These are phyloP conservation scores for Yarrowia sp. DNA, from an alignment of 805 yeast species.

Conservation along the genomic window DNA sequence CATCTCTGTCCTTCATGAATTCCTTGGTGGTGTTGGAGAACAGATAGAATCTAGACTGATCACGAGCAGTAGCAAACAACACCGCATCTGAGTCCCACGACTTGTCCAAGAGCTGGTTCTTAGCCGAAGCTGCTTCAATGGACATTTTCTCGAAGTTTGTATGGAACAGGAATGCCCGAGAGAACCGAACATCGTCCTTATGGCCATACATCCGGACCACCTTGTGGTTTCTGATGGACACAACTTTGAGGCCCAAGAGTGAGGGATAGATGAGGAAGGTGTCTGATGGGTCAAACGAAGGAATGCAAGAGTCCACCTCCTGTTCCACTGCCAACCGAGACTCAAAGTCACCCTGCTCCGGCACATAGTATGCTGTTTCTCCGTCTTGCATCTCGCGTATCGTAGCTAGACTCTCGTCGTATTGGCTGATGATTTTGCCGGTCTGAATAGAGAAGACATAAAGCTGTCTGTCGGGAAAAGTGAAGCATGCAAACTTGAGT, in stretches of 20 bases:
- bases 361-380: slow-evolving; percentile 28
- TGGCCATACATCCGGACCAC: slow-evolving; percentile 35
- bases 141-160: slow-evolving; percentile 33
- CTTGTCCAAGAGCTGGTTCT: slow-evolving; percentile 35
- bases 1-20: slow-evolving; percentile 34
- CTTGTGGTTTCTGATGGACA: slow-evolving; percentile 34
- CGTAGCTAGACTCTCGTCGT: slow-evolving; percentile 36
- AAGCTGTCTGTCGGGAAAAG: slow-evolving; percentile 31
- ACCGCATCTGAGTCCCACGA: slow-evolving; percentile 36
- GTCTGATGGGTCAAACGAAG: slow-evolving; percentile 37
- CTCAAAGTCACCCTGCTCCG: slow-evolving; percentile 34
- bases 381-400: slow-evolving; percentile 35
- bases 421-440: slow-evolving; percentile 38
- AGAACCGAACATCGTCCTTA: slow-evolving; percentile 36
- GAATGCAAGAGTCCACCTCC: slow-evolving; percentile 29
- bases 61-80: slow-evolving; percentile 34
- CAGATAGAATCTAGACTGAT: slow-evolving; percentile 34
- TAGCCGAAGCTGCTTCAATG: slow-evolving; percentile 37
- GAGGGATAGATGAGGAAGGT: slow-evolving; percentile 36
- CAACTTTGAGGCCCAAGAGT: slow-evolving; percentile 37
- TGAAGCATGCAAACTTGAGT: slow-evolving; percentile 36
- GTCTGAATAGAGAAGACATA: slow-evolving; percentile 38
- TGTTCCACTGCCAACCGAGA: slow-evolving; percentile 34
- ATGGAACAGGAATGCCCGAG: slow-evolving; percentile 36
- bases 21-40: slow-evolving; percentile 33